These are phyloP conservation scores for Zelonia costaricensis DNA, from an alignment of 208 protist species.

Conservation along the genomic window DNA sequence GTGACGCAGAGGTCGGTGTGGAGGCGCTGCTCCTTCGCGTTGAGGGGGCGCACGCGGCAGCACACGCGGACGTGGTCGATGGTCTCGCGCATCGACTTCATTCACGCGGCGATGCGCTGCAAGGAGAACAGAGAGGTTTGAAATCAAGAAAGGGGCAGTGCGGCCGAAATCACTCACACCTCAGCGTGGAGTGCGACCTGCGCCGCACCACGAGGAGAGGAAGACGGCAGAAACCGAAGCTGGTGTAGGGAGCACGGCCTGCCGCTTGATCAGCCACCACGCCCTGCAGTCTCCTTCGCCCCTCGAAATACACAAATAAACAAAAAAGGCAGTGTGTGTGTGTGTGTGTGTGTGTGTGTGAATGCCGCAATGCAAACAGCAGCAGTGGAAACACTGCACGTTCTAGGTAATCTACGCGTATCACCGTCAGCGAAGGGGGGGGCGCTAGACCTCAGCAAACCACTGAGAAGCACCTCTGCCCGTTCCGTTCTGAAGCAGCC, in stretches of 20 bases:
- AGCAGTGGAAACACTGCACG: too few species aligned
- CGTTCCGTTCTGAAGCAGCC: too few species aligned
- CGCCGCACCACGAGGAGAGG: neutral
- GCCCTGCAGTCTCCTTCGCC: too few species aligned
- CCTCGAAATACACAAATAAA: neutral
- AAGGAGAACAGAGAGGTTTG: neutral
- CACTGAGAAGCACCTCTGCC: too few species aligned
- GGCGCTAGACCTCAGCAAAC: too few species aligned
- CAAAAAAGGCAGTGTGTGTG: neutral
- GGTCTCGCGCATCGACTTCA: conserved; percentile 21
- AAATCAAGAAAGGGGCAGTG: neutral
- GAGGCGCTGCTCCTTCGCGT: conserved; percentile 22
- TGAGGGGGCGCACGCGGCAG: conserved; percentile 52
- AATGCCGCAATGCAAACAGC: too few species aligned
- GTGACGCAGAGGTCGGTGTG: conserved; percentile 23
- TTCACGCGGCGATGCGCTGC: neutral
- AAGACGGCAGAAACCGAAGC: neutral
- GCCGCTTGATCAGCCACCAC: neutral
- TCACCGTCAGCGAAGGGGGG: too few species aligned
- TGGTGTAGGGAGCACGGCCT: too few species aligned
- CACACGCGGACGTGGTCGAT: conserved; percentile 49
- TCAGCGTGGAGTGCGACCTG: too few species aligned
- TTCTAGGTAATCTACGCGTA: too few species aligned
- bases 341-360: neutral
- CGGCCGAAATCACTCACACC: too few species aligned